Evolutionary conservation across 2,329 filamentous ascomycete genomes (phyloP).

Genomic region (Podosphaera aphanis): DNA sequence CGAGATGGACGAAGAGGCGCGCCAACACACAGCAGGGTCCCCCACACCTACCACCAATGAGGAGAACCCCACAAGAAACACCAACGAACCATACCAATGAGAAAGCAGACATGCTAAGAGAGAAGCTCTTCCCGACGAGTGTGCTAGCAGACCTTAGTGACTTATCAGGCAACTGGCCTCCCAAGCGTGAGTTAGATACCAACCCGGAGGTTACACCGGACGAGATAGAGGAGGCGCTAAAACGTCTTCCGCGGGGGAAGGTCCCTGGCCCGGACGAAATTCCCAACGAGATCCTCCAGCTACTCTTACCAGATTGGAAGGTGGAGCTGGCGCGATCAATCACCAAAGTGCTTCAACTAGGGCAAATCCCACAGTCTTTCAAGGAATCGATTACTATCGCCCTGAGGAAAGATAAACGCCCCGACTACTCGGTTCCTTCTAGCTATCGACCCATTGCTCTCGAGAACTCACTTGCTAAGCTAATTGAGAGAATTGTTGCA

Average conservation of each 20-base stretch:
- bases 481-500: not conserved
- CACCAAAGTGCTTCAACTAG: not conserved
- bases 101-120: not conserved
- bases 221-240: not conserved
- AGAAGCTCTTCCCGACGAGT: not conserved
- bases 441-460: not conserved
- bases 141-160: not conserved
- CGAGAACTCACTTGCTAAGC: not conserved
- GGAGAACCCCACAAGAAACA: not conserved
- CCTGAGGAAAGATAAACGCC: not conserved
- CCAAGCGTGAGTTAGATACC: not conserved
- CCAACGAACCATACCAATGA: not conserved
- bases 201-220: not conserved
- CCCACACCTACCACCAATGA: not conserved
- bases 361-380: not conserved
- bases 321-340: not conserved
- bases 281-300: not conserved
- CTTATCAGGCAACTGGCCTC: not conserved
- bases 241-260: not conserved
- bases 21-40: not conserved
- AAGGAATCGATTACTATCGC: not conserved
- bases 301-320: not conserved
- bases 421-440: conserved; percentile 1
- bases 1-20: not conserved
- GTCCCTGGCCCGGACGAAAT: not conserved